Percentiles rank a stretch among this genome's conserved stretches.
phyloP scores from a whole-genome alignment of 2,329 filamentous ascomycete genomes.

The Cladosporium sp. region DNA sequence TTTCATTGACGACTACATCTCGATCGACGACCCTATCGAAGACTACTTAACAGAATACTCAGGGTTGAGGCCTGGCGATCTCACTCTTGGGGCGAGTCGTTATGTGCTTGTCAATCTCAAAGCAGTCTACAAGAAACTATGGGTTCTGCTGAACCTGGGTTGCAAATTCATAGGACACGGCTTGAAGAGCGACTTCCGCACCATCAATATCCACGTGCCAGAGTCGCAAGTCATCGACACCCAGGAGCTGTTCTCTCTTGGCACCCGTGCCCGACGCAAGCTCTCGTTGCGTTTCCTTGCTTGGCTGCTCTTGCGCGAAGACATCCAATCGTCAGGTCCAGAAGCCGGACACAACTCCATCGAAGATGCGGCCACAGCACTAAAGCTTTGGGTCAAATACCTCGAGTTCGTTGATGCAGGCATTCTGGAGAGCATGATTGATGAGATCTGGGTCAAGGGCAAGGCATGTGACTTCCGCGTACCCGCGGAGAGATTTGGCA shows the following conservation, averaged over 20 bases:
- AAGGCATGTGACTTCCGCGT: slow-evolving; percentile 47
- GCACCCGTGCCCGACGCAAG: slow-evolving; percentile 69
- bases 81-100: slow-evolving; percentile 71
- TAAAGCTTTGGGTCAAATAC: slow-evolving; percentile 86
- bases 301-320: slow-evolving; percentile 85
- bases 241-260: slow-evolving; percentile 83
- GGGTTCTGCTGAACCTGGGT: slow-evolving; percentile 90
- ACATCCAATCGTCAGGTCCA: slow-evolving; percentile 77
- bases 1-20: slow-evolving; percentile 97
- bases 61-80: slow-evolving; percentile 78
- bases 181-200: slow-evolving; percentile 90
- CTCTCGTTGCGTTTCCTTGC: slow-evolving; percentile 87
- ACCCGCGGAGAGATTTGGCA: slow-evolving; percentile 21
- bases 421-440: slow-evolving; percentile 74
- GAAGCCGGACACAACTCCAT: slow-evolving; percentile 74
- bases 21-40: slow-evolving; percentile 82
- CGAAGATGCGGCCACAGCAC: slow-evolving; percentile 86
- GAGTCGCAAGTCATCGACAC: slow-evolving; percentile 90
- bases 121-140: slow-evolving; percentile 94
- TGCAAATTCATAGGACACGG: slow-evolving; percentile 93
- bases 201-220: slow-evolving; percentile 96
- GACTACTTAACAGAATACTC: slow-evolving; percentile 95
- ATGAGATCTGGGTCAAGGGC: slow-evolving; percentile 74
- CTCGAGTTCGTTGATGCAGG: slow-evolving; percentile 84
- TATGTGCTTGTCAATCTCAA: slow-evolving; percentile 87